These are phyloP conservation scores for Plantago coronopus DNA, from an alignment of 305 asterid genomes.

Conservation along the genomic window DNA sequence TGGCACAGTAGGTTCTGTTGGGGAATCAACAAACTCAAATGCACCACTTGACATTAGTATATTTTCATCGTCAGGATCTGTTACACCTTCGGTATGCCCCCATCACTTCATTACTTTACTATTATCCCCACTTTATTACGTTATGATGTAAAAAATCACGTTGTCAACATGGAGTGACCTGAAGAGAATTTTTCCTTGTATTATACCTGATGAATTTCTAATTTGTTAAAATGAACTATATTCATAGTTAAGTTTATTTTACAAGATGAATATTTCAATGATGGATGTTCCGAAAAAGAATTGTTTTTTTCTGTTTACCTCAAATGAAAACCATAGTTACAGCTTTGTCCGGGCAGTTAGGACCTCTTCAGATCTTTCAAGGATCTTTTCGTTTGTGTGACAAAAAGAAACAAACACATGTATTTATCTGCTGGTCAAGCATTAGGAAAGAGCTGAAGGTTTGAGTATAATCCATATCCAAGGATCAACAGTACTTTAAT, in stretches of 20 bases:
- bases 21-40: slow-evolving; percentile 26
- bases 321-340: neutral
- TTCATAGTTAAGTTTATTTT: neutral
- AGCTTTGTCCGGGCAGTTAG: neutral
- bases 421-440: slow-evolving; percentile 16
- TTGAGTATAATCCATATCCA: slow-evolving; percentile 5
- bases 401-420: neutral
- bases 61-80: slow-evolving; percentile 21
- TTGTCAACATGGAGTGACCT: neutral
- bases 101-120: no score
- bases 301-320: neutral
- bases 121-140: slow-evolving; percentile 9
- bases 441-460: slow-evolving; percentile 5
- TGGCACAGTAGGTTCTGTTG: slow-evolving; percentile 26
- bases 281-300: neutral
- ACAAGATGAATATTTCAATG: neutral
- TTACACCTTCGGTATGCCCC: slow-evolving; percentile 23
- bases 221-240: no score
- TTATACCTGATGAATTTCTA: slow-evolving; percentile 4
- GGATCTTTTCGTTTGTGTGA: slow-evolving; percentile 2
- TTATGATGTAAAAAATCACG: neutral
- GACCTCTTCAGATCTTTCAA: slow-evolving; percentile 3
- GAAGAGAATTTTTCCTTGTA: neutral
- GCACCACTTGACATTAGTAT: slow-evolving; percentile 28
- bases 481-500: slow-evolving; percentile 1